Evolutionary conservation across 495 filamentous ascomycete species (phyloP), one percentile per base, ranked within the genome.

Genomic region (Melanomma pulvis-pyrius): DNA sequence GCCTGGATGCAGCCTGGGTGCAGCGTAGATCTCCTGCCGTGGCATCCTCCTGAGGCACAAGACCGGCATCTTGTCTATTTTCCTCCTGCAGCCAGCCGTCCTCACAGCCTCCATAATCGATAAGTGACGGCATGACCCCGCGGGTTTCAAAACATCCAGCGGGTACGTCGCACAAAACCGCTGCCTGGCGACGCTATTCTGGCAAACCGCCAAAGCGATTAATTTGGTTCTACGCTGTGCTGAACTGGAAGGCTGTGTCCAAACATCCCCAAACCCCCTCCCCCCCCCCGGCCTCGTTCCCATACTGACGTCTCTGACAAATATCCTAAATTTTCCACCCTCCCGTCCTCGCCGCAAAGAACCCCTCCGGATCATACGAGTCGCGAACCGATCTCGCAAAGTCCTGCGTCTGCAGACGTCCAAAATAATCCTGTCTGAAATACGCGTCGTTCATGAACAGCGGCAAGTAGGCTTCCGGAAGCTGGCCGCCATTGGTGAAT

Each of bases 361-460:
- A 81, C 0, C 79, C 78, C 9, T 81, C 73, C 0, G 86, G 85
- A 72, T 87, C 86, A 66, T 85, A 85, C 51, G 74, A 71, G 15
- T 76, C 77, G 49, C 81, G 65, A 29, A 84, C 80, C 17, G 73
- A 75, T 22, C 74, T 73, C 25, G 79, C 77, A 47, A 80, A 74
- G 59, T 71, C 68, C 61, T 74, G 59, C 26, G 79, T 84, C 36
- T 77, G 75, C 65, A 87, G 76, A 13, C 85, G 76, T 1, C 80
- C 82, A 76, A 84, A 87, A 72, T 84, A 87, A 65, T 87, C 84
- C 74, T 87, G 82, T 26, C 79, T 73, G 55, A 77, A 82, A 73
- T 82, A 83, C 0, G 79, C 80, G 61, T 88, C 84, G 70, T 86
- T 88, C 83, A 83, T 81, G 75, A 87, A 87, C 0, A 87, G 61